phyloP scores from a whole-genome alignment of 345 rosid genomes.

The Barbarea vulgaris region DNA sequence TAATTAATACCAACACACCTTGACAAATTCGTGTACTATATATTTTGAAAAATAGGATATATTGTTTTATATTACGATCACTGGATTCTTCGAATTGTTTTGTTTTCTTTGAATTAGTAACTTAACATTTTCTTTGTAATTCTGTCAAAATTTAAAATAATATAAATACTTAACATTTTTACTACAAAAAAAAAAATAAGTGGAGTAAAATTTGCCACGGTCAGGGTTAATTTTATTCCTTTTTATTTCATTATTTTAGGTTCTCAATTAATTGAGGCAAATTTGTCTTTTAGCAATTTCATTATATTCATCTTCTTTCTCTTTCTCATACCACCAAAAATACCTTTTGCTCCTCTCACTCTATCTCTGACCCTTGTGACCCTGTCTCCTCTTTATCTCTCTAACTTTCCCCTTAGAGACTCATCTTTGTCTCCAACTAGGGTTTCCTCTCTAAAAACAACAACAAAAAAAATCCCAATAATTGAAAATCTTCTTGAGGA shows the following conservation, averaged over 20 bases:
- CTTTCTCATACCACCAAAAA: slow-evolving; percentile 34
- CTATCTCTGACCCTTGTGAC: neutral
- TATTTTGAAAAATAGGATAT: neutral
- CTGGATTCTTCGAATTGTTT: neutral
- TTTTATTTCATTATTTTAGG: slow-evolving; percentile 25
- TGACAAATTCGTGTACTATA: neutral
- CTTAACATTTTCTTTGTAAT: too few relatives aligned
- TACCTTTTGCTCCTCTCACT: slow-evolving; percentile 34
- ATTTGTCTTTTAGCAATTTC: slow-evolving; percentile 34
- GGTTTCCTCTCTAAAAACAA: slow-evolving; percentile 34
- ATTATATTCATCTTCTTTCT: slow-evolving; percentile 27
- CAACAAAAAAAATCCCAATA: slow-evolving; percentile 1
- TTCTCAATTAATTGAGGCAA: slow-evolving; percentile 36
- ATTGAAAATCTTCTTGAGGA: slow-evolving; percentile 4
- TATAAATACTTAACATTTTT: too few relatives aligned
- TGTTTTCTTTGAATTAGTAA: neutral
- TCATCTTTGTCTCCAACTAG: slow-evolving; percentile 37
- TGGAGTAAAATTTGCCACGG: slow-evolving; percentile 20
- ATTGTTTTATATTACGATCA: neutral
- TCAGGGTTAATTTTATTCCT: neutral
- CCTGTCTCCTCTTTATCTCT: slow-evolving; percentile 18
- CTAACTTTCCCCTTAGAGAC: slow-evolving; percentile 37
- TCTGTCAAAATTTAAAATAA: too few relatives aligned
- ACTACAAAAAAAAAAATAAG: neutral
- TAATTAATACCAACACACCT: neutral